Base-by-base conservation (phyloP, 768 basidiomycete species). In the Calvatia gigantea region DNA sequence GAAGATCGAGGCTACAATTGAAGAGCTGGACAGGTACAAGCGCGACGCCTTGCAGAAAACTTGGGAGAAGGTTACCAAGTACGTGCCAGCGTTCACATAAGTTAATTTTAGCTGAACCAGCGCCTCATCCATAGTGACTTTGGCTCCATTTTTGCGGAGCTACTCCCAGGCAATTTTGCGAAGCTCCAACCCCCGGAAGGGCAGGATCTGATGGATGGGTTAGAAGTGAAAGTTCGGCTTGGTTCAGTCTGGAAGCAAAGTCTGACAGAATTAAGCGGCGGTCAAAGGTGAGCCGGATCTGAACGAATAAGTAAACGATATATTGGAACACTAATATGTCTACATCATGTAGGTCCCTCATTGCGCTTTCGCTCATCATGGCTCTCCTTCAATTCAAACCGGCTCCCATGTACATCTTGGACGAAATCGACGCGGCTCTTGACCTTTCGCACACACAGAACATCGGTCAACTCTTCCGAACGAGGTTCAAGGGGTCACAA, bases 351-450 rank as follows among this genome's bases (percentile, higher is more conserved):
- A 98, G 95, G 61, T 99, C 97, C 0, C 81, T 99, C 60, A 98
- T 99, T 65, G 97, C 97, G 0, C 82, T 99, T 0, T 98, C 96
- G 11, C 80, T 99, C 35, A 98, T 98, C 75, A 96, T 99, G 94
- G 90, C 97, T 0, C 83, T 99, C 15, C 84, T 98, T n/a, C 94
- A 98, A 68, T 98, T 98, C 81, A 98, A 98, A 66, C 95, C 96
- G 6, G 95, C 96, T 14, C 96, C 94, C 2, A 94, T 98, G 93
- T 98, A 98, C 70, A 99, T 99, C 67, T 82, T 99, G 7, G 97
- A 99, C 72, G 97, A 99, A 72, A 96, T 99, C 60, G 97, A 98
- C 69, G 95, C 97, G 0, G 96, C 96, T 6, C 81, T 98, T 25
- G 97, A 99, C 71, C 75, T 98, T 11, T 95, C 93, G 27, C 94